Evolutionary conservation across 371 early-diverging fungal species (phyloP).

Genomic region (Nematocida ironsii): DNA sequence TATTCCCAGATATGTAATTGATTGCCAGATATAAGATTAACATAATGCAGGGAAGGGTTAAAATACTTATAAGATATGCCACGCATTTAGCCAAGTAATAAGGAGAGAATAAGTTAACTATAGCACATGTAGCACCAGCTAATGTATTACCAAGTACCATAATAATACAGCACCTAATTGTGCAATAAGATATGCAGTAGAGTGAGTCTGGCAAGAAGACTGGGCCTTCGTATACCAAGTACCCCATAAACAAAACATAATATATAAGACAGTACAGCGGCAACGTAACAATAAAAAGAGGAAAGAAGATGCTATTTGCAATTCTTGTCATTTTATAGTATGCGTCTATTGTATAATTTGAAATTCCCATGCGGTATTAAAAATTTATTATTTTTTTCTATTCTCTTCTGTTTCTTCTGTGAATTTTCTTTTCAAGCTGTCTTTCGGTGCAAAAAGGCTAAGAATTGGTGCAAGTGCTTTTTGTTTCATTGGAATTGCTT

Average conservation of each 20-base stretch:
- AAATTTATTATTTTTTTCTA: conserved; percentile 43
- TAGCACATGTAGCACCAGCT: no score
- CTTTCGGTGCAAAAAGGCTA: conserved; percentile 26
- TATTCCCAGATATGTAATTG: neutral
- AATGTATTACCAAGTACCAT: neutral
- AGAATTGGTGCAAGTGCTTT: conserved; percentile 14
- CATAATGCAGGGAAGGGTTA: conserved; percentile 29
- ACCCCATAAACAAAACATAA: conserved; percentile 29
- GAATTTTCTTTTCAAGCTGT: conserved; percentile 9
- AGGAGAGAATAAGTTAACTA: conserved; percentile 10
- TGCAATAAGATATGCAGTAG: conserved; percentile 41
- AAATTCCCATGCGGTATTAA: conserved; percentile 24
- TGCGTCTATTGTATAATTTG: conserved; percentile 11
- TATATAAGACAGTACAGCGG: conserved; percentile 32
- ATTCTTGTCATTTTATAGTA: conserved; percentile 38
- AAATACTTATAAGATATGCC: conserved; percentile 34
- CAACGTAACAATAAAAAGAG: conserved; percentile 14
- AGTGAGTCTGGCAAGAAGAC: conserved; percentile 35
- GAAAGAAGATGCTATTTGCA: conserved; percentile 37
- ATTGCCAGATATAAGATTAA: neutral
- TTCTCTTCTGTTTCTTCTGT: neutral
- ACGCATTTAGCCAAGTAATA: conserved; percentile 34
- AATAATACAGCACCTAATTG: neutral
- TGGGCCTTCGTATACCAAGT: conserved; percentile 7
- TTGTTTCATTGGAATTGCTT: conserved; percentile 51